Evolutionary conservation across 306 rosid genomes (phyloP).

Genomic region (Ziziphus jujuba): DNA sequence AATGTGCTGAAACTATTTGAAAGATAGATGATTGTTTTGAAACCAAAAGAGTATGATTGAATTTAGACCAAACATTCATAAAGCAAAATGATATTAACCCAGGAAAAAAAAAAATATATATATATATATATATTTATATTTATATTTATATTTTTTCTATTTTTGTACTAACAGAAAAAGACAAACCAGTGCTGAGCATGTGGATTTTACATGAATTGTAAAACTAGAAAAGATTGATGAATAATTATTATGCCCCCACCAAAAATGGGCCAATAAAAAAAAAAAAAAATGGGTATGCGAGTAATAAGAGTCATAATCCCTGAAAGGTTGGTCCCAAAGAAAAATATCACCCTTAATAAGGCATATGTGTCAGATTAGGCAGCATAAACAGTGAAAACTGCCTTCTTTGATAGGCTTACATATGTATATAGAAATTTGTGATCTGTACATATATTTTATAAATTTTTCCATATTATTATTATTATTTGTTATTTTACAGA

Average conservation of each 20-base stretch:
- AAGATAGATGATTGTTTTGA: too few species aligned
- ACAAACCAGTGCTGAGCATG: neutral
- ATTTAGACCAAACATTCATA: too few species aligned
- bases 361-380: slow-evolving; percentile 32
- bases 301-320: slow-evolving; percentile 21
- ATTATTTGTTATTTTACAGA: neutral
- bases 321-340: slow-evolving; percentile 40
- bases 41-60: too few species aligned
- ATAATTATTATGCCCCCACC: slow-evolving; percentile 11
- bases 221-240: too few species aligned
- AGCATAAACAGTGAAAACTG: slow-evolving; percentile 11
- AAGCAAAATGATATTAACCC: too few species aligned
- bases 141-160: too few species aligned
- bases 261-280: slow-evolving; percentile 20
- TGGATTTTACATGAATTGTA: too few species aligned
- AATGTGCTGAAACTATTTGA: too few species aligned
- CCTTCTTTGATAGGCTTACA: slow-evolving; percentile 8
- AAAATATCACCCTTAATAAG: slow-evolving; percentile 20
- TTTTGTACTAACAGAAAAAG: neutral
- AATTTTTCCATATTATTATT: neutral
- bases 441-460: slow-evolving; percentile 1
- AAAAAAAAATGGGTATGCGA: neutral
- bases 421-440: slow-evolving; percentile 23
- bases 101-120: too few species aligned
- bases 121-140: too few species aligned